A percentile compares a stretch with the other conserved stretches of the same genome.
These are phyloP conservation scores for Naganishia antarctica DNA, from an alignment of 768 basidiomycete genomes.

Conservation along the genomic window DNA sequence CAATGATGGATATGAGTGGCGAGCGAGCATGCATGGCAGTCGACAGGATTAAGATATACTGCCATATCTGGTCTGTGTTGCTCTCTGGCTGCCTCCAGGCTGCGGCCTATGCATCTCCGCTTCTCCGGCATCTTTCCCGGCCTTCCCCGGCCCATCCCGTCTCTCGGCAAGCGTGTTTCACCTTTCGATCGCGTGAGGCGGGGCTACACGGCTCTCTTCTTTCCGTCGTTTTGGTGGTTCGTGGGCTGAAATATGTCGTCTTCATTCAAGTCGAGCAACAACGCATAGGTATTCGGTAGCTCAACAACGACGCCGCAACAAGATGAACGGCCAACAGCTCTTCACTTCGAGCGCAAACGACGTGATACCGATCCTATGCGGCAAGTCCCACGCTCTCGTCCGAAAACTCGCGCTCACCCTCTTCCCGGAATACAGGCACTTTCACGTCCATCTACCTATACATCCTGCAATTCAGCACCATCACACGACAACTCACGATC, in stretches of 20 bases:
- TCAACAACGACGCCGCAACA: too few species aligned
- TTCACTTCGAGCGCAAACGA: constrained; percentile 4
- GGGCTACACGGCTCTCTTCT: constrained; percentile 13
- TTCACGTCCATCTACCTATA: constrained; percentile 43
- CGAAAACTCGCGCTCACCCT: neutral
- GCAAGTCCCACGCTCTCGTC: constrained; percentile 1
- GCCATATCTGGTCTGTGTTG: neutral
- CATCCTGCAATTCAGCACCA: constrained; percentile 39
- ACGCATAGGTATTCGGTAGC: too few species aligned
- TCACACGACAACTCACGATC: constrained; percentile 28
- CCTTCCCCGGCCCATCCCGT: neutral
- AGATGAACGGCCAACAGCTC: constrained; percentile 9
- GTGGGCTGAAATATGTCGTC: neutral
- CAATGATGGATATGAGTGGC: neutral
- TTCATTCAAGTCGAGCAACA: neutral
- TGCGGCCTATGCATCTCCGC: constrained; percentile 9
- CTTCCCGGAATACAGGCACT: constrained; percentile 32
- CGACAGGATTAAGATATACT: too few species aligned
- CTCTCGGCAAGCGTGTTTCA: neutral
- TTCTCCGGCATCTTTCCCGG: neutral
- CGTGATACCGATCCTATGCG: constrained; percentile 25
- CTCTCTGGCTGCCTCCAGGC: neutral
- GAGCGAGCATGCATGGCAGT: too few species aligned
- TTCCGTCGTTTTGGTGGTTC: neutral
- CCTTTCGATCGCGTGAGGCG: neutral